These are phyloP conservation scores for Cryphonectria nitschkei DNA, from an alignment of 2,329 filamentous ascomycete genomes.

Conservation along the genomic window DNA sequence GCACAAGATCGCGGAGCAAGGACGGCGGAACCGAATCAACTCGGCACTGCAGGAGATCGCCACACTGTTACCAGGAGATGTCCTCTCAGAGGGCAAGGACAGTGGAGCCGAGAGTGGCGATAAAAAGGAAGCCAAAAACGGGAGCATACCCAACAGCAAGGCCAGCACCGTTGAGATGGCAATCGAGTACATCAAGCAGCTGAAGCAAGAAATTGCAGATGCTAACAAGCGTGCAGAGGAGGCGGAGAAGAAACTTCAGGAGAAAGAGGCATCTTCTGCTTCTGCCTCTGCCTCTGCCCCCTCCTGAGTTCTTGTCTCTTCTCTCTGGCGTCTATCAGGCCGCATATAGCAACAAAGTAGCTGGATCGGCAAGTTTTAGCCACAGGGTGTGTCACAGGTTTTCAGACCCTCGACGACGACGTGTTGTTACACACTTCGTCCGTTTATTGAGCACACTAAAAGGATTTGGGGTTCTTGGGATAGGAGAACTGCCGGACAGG, in stretches of 20 bases:
- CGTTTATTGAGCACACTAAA: background rate
- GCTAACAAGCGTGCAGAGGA: constrained; percentile 66
- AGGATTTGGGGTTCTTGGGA: background rate
- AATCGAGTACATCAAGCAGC: constrained; percentile 88
- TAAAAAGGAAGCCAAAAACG: constrained; percentile 45
- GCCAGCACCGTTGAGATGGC: constrained; percentile 97
- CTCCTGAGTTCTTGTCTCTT: background rate
- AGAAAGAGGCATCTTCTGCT: constrained; percentile 14
- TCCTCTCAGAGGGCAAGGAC: constrained; percentile 39
- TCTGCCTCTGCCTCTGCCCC: too few species aligned
- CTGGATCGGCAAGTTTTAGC: background rate
- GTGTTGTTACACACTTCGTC: background rate
- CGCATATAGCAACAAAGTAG: background rate
- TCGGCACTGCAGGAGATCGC: constrained; percentile 91
- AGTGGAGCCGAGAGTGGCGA: constrained; percentile 50
- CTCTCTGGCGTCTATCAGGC: background rate
- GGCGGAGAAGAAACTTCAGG: constrained; percentile 63
- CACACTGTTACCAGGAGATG: constrained; percentile 67
- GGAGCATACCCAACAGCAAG: constrained; percentile 76
- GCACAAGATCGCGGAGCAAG: constrained; percentile 97
- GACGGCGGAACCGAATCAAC: constrained; percentile 92
- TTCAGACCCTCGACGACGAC: background rate
- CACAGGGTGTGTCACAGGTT: background rate
- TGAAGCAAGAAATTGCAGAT: constrained; percentile 73
- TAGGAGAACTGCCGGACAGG: background rate